Conservation (phyloP, 768 basidiomycete species). For the Galerina marginata region DNA sequence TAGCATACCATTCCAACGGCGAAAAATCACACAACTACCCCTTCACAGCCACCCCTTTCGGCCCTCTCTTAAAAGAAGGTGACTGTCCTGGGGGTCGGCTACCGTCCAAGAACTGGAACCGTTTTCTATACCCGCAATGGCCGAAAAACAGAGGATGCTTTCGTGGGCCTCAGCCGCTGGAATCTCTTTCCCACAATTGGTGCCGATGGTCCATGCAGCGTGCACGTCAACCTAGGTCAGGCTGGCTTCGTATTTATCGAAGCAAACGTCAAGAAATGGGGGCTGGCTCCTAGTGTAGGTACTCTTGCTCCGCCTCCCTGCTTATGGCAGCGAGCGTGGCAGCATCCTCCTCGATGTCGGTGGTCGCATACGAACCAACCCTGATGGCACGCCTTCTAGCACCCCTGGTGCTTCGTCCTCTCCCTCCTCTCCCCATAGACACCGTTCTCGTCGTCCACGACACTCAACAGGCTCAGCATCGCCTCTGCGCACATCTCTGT, state of each 20-base stretch:
- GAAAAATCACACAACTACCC: conserved; percentile 98
- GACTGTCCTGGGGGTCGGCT: conserved; percentile 96
- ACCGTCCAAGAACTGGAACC: conserved; percentile 93
- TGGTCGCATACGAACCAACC: conserved; percentile 50
- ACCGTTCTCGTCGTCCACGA: conserved; percentile 64
- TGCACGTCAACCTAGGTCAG: conserved; percentile 98
- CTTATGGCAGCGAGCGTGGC: conserved; percentile 96
- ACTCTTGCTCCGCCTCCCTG: conserved; percentile 98
- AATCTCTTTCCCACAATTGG: conserved; percentile 98
- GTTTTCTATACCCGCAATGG: conserved; percentile 99
- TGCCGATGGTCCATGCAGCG: conserved; percentile 93
- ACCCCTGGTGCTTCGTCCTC: conserved; percentile 48
- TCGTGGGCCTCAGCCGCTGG: conserved; percentile 84
- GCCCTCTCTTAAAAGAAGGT: conserved; percentile 86
- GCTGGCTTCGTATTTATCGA: conserved; percentile 99
- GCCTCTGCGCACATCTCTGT: conserved; percentile 61
- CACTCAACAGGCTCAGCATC: conserved; percentile 57
- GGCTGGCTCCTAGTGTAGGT: conserved; percentile 94
- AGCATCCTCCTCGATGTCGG: conserved; percentile 95
- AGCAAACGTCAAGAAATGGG: conserved; percentile 99
- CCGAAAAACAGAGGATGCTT: conserved; percentile 95
- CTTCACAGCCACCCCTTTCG: conserved; percentile 85
- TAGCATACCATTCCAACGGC: conserved; percentile 95
- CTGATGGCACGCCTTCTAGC: conserved; percentile 46
- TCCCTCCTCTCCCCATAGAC: conserved; percentile 57